Evolutionary conservation across 305 asterid species (phyloP).

Genomic region (Fraxinus albicans): DNA sequence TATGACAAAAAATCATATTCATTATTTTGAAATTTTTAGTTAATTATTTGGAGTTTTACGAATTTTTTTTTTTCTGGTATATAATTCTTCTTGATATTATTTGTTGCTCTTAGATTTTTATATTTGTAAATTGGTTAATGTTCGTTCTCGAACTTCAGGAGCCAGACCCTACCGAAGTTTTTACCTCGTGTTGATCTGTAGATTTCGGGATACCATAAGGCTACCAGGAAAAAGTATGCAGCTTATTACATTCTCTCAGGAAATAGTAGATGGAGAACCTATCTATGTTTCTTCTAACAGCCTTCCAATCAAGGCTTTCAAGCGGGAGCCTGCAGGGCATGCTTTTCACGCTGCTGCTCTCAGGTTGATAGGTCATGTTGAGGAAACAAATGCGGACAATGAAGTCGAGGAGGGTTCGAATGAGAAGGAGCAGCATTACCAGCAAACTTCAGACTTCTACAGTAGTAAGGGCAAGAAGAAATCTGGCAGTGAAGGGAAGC

Average conservation of each 20-base stretch:
- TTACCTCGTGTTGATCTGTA: not conserved
- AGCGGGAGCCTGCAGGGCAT: constrained; percentile 92
- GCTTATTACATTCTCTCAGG: constrained; percentile 61
- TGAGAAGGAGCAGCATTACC: constrained; percentile 57
- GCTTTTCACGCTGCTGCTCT: constrained; percentile 84
- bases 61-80: not conserved
- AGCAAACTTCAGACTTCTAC: constrained; percentile 73
- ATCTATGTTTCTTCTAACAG: constrained; percentile 64
- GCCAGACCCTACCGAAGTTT: not conserved
- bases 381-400: constrained; percentile 40
- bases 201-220: constrained; percentile 25
- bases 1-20: not conserved
- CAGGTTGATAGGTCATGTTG: constrained; percentile 56
- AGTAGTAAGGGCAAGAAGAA: constrained; percentile 88
- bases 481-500: constrained; percentile 58
- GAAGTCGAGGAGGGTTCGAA: constrained; percentile 39
- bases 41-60: not conserved
- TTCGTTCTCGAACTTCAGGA: not conserved
- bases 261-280: constrained; percentile 72
- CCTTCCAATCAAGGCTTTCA: constrained; percentile 63
- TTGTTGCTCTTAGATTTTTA: not conserved
- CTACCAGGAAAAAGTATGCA: constrained; percentile 39
- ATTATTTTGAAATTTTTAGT: not conserved
- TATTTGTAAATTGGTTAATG: not conserved
- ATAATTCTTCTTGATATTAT: not conserved